Evolutionary conservation across 768 basidiomycete species (phyloP), one percentile per base, ranked within the genome.

Genomic region (Naematelia encephala): DNA sequence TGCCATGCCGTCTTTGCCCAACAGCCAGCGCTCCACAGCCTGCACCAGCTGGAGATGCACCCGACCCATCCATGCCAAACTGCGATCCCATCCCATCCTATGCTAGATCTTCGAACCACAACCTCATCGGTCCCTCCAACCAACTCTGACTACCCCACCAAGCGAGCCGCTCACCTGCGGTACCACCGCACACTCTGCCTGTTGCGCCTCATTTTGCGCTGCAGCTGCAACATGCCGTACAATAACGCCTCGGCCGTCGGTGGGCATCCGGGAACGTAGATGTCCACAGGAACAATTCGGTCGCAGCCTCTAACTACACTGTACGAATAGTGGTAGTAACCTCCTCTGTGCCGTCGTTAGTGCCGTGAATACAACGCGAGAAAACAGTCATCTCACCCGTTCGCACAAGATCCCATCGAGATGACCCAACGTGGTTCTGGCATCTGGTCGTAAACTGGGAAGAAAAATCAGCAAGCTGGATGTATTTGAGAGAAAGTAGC

Each of bases 391-490:
- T n/a, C 65, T 50, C 44, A 67, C 65, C 96, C 96, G 77, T 98
- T 98, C 16, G 96, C 96, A 78, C 96, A 99, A 3, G 94, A 97
- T 47, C 96, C 96, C 96, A 99, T 98, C 23, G 94, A 98, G 74
- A 99, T 89, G 58, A 99, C 96, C 96, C 96, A 99, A 73, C 94
- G 85, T 59, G 96, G 96, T 72, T 97, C 92, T 28, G 96, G 96
- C 94, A 98, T 98, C 78, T 99, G 91, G 55, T 76, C 72, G 60
- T 77, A 78, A 3, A 77, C 75, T 71, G 28, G 1, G 3, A 22
- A 13, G 26, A 45, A 21, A 54, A 28, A 30, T 56, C 19, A 46
- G 49, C 14, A 4, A 26, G 19, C 28, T 19, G 26, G 4, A 21
- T 29, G 3, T 27, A n/a, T 34, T 23, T 14, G 39, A 19, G 29